Conservation (phyloP, 805 yeast genomes). For the Wickerhamiella slavikovae region DNA sequence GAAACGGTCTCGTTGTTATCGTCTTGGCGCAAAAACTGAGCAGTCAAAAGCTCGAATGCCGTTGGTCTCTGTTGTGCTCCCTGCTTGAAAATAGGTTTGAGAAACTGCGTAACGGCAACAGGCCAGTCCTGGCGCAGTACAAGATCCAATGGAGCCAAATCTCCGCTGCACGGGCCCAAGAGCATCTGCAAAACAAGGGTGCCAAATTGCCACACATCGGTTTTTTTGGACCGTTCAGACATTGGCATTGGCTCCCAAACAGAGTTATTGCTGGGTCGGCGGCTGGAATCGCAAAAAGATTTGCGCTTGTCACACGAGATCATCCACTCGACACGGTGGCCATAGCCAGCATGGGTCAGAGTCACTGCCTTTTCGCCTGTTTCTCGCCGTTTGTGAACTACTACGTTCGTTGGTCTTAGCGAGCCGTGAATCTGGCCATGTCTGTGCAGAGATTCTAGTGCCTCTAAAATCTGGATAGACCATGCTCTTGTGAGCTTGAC, state of each 20-base stretch:
- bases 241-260: slow-evolving; percentile 74
- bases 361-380: slow-evolving; percentile 25
- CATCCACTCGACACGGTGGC: slow-evolving; percentile 14
- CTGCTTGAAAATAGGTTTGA: slow-evolving; percentile 41
- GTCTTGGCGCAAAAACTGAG: slow-evolving; percentile 52
- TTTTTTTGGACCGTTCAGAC: slow-evolving; percentile 34
- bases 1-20: slow-evolving; percentile 11
- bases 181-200: slow-evolving; percentile 49
- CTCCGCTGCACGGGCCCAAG: slow-evolving; percentile 36
- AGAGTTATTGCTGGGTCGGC: background rate
- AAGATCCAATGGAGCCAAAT: slow-evolving; percentile 43
- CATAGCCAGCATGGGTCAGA: slow-evolving; percentile 13
- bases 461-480: slow-evolving; percentile 73
- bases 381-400: slow-evolving; percentile 28
- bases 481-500: slow-evolving; percentile 67
- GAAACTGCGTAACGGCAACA: slow-evolving; percentile 41
- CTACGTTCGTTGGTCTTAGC: slow-evolving; percentile 39
- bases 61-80: slow-evolving; percentile 56
- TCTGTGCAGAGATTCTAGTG: slow-evolving; percentile 66
- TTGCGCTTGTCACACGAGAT: slow-evolving; percentile 16
- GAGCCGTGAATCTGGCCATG: slow-evolving; percentile 62
- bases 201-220: slow-evolving; percentile 91
- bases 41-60: slow-evolving; percentile 68
- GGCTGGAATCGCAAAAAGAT: background rate
- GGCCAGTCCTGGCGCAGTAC: slow-evolving; percentile 28